phyloP scores from a whole-genome alignment of 2,329 filamentous ascomycete species.

The Geoglossum cookeanum region DNA sequence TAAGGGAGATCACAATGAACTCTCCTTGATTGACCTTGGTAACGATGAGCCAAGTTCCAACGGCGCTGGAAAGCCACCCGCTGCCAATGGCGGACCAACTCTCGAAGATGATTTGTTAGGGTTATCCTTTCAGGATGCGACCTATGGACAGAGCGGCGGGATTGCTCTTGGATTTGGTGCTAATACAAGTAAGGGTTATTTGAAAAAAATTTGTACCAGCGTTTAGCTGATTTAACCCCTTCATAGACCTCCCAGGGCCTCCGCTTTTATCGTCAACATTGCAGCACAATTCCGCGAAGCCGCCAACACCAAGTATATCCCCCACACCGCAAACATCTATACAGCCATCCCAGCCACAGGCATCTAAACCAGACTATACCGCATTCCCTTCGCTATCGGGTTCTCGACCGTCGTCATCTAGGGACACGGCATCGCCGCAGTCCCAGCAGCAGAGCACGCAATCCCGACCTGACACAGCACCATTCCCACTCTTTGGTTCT shows the following conservation, averaged over 20 bases:
- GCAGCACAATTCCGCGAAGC: neutral
- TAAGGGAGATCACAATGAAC: slow-evolving; percentile 52
- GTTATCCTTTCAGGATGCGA: slow-evolving; percentile 55
- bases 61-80: slow-evolving; percentile 24
- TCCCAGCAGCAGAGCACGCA: neutral
- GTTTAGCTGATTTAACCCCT: slow-evolving; percentile 8
- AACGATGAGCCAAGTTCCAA: slow-evolving; percentile 38
- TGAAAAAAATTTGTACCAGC: slow-evolving; percentile 10
- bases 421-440: neutral
- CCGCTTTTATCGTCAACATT: slow-evolving; percentile 1
- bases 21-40: slow-evolving; percentile 88
- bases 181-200: slow-evolving; percentile 37
- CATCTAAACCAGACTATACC: slow-evolving; percentile 2
- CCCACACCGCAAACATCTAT: slow-evolving; percentile 1
- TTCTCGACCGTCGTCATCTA: neutral
- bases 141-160: slow-evolving; percentile 55
- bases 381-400: neutral
- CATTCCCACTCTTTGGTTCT: slow-evolving; percentile 39
- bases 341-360: neutral
- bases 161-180: slow-evolving; percentile 67
- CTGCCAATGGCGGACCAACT: slow-evolving; percentile 28
- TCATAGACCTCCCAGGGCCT: slow-evolving; percentile 40
- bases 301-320: neutral
- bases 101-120: slow-evolving; percentile 84
- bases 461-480: slow-evolving; percentile 27